Evolutionary conservation across 31 red algal species (phyloP).

Genomic region (Odonthalia washingtoniensis): DNA sequence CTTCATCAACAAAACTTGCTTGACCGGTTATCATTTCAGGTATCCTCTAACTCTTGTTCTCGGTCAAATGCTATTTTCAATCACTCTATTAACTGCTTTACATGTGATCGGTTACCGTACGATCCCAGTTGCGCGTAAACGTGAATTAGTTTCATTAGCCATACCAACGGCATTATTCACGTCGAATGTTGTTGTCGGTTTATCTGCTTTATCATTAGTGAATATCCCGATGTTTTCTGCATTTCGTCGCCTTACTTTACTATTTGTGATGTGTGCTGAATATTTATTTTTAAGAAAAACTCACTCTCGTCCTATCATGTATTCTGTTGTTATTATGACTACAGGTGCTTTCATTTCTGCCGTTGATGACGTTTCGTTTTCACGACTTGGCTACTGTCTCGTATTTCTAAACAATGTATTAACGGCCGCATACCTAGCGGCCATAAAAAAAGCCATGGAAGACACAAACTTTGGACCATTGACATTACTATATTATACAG

Average conservation of each 20-base stretch:
- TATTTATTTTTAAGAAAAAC: slow-evolving; percentile 79
- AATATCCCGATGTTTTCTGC: slow-evolving; percentile 99
- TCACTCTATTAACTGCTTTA: slow-evolving; percentile 53
- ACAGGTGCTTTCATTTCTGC: slow-evolving; percentile 90
- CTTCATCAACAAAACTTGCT: slow-evolving; percentile 93
- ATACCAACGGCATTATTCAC: slow-evolving; percentile 74
- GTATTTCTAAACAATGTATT: slow-evolving; percentile 94
- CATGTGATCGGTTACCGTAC: slow-evolving; percentile 45
- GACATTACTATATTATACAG: slow-evolving; percentile 86
- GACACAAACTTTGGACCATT: slow-evolving; percentile 76
- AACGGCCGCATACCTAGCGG: slow-evolving; percentile 87
- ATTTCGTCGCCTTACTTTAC: slow-evolving; percentile 88
- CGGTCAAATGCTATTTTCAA: slow-evolving; percentile 73
- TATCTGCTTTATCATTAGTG: slow-evolving; percentile 84
- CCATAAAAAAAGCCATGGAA: slow-evolving; percentile 83
- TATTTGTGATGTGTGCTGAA: slow-evolving; percentile 95
- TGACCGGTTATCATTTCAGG: slow-evolving; percentile 89
- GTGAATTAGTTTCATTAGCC: slow-evolving; percentile 59
- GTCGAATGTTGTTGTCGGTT: slow-evolving; percentile 88
- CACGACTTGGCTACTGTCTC: slow-evolving; percentile 85
- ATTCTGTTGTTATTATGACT: slow-evolving; percentile 82
- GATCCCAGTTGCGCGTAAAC: slow-evolving; percentile 40
- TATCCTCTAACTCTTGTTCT: slow-evolving; percentile 83
- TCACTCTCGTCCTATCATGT: slow-evolving; percentile 59
- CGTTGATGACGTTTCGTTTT: slow-evolving; percentile 85